Evolutionary conservation across 192 early-diverging fungal species (phyloP), one percentile per base, ranked within the genome.

Genomic region (Coemansia biformis): DNA sequence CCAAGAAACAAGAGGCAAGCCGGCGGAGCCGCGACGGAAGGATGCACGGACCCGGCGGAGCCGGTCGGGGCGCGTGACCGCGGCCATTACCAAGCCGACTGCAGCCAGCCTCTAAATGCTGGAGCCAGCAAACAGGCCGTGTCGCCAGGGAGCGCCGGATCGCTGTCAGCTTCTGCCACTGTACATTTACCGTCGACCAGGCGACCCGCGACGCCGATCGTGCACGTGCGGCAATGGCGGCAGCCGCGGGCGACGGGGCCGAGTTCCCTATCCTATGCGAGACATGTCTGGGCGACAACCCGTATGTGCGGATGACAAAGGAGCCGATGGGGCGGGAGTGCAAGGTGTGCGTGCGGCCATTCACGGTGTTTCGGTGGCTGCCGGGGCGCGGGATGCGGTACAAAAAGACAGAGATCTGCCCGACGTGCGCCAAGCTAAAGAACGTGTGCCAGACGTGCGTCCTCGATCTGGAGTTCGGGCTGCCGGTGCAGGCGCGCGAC

Each of bases 331-430:
- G 85, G 28, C 85, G 81, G 54, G 86, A 85, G 66, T 90, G 88
- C 70, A 90, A 88, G 77, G 83, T 94, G 55, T 99, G 96, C 54
- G 66, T 66, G 22, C 76, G 89, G 26, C 89, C 96, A 0, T 99
- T 96, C 58, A 96, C 96, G 19, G 84, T 96, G 33, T 99, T 98
- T 64, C 81, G 89, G 34, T 99, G 96, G 96, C 77, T 83, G 41
- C 96, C 96, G 13, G 96, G 96, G 13, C 78, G 82, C 15, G 90
- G 90, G 6, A 92, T 90, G 89, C 83, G 95, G 46, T 90, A 87
- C 79, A 98, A 96, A 60, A 96, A 98, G 79, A 99, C 96, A 0
- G 93, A 99, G 63, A 88, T 98, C 45, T 99, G 96, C 50, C 88
- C 93, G 63, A 90, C 90, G 0, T 99, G 96, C 59, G 89, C 96